Percentiles rank a stretch among this genome's conserved stretches.
Conservation (phyloP, 2,329 filamentous ascomycete genomes). For the Ascochyta fabae region DNA sequence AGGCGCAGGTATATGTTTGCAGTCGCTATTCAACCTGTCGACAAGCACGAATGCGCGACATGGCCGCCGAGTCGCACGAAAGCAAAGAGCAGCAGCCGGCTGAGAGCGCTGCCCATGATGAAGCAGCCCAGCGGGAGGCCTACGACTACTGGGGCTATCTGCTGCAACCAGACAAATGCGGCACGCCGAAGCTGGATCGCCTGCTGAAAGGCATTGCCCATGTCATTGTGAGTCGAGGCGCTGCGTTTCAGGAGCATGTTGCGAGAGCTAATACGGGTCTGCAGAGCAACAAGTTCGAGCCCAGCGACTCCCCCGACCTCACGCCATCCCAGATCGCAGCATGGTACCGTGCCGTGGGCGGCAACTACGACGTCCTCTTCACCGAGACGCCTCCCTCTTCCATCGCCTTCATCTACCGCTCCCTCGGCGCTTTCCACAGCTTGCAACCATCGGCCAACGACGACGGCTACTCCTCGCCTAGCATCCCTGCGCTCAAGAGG, state of each 20-base stretch:
- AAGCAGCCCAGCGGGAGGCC: slow-evolving; percentile 51
- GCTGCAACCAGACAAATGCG: slow-evolving; percentile 59
- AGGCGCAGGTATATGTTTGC: slow-evolving; percentile 17
- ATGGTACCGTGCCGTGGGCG: slow-evolving; percentile 57
- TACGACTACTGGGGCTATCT: slow-evolving; percentile 59
- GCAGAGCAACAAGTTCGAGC: slow-evolving; percentile 53
- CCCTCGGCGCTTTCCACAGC: slow-evolving; percentile 86
- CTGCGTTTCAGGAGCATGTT: not conserved
- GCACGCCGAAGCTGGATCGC: slow-evolving; percentile 55
- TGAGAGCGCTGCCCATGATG: slow-evolving; percentile 28
- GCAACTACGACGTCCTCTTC: slow-evolving; percentile 69
- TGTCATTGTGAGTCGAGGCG: slow-evolving; percentile 50
- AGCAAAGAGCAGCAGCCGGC: slow-evolving; percentile 26
- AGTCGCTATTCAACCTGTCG: not conserved
- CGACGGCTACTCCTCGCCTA: slow-evolving; percentile 75
- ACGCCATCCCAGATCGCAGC: slow-evolving; percentile 57
- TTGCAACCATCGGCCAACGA: slow-evolving; percentile 72
- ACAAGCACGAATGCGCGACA: slow-evolving; percentile 24
- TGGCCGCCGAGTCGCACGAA: slow-evolving; percentile 39
- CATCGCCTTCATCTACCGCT: slow-evolving; percentile 91
- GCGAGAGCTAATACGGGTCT: slow-evolving; percentile 20
- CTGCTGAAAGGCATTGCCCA: slow-evolving; percentile 56
- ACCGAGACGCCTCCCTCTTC: slow-evolving; percentile 73
- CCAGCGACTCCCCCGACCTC: slow-evolving; percentile 54
- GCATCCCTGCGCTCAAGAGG: slow-evolving; percentile 80